Conservation (phyloP, 2,329 filamentous ascomycete species). For the Coccinonectria pachysandricola region DNA sequence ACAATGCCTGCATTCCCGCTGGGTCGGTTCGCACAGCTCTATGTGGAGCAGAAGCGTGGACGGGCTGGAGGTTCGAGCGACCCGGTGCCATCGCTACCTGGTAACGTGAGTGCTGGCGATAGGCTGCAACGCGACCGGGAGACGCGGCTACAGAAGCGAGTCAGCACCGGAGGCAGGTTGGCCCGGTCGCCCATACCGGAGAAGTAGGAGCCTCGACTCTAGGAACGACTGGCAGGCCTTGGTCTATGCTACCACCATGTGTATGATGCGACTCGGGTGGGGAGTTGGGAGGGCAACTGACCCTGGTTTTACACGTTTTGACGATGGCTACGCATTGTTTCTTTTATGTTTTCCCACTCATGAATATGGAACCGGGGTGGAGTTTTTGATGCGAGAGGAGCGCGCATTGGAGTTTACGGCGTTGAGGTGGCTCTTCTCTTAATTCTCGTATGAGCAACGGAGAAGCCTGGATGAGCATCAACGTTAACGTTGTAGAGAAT, state of each 20-base stretch:
- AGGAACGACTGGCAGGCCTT: conserved; percentile 28
- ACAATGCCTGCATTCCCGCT: conserved; percentile 73
- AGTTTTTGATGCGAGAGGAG: no score
- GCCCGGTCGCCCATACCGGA: conserved; percentile 55
- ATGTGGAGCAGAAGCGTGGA: conserved; percentile 68
- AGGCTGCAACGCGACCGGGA: conserved; percentile 54
- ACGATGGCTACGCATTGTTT: conserved; percentile 8
- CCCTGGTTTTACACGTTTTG: conserved; percentile 3
- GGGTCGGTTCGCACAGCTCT: conserved; percentile 67
- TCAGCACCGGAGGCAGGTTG: conserved; percentile 66
- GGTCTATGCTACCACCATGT: conserved; percentile 28
- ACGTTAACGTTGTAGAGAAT: no score
- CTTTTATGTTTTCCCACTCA: no score
- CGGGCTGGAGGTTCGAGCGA: conserved; percentile 41
- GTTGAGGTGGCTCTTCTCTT: no score
- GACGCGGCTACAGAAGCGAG: conserved; percentile 62
- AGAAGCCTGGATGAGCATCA: no score
- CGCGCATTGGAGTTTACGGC: no score
- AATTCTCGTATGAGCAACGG: no score
- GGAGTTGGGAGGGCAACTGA: conserved; percentile 10
- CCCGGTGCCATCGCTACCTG: conserved; percentile 51
- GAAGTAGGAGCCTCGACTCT: conserved; percentile 39
- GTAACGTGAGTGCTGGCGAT: conserved; percentile 32
- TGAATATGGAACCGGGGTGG: no score
- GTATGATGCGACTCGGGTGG: conserved; percentile 19